Base-by-base conservation (phyloP, 176 grass and related monocot species). In the Eragrostis curvula region DNA sequence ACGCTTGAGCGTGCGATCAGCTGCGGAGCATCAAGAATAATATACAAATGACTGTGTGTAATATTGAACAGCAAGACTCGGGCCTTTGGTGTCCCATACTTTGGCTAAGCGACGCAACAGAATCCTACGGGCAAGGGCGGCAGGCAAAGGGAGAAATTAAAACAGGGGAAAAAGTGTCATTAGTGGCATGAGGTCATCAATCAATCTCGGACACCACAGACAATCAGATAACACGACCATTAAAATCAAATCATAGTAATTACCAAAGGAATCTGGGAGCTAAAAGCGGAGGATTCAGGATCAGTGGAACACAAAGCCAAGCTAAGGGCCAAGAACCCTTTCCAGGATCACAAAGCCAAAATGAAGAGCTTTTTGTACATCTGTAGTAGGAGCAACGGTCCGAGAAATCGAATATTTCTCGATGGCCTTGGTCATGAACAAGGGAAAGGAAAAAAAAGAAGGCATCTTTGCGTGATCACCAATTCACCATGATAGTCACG, bases 11-110 rank as follows among this genome's bases (percentile, higher is more conserved):
- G 77, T 51, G 74, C 46, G 46, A 75, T 82, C 45, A 79, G 43
- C 70, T 23, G 56, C 48, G 50, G 18, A 76, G 71, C 56, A 83
- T 87, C 60, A 14, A 18, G 69, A 90, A 83, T 87, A 90, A 79
- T 87, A 86, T 75, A 75, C 66, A 58, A 79, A 14, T 75, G 68
- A 79, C 74, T 42, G 61, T 74, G 10, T 21, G 16, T 68, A 7
- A 20, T 87, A 62, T 68, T 84, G 73, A 79, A 48, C 71, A 18
- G 65, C 56, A 82, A 82, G 78, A 20, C 80, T 82, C 78, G n/a
- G n/a, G 39, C 3, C 44, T 72, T 78, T 89, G n/a, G n/a, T 86
- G 21, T 60, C 72, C 78, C 56, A 71, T 50, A 39, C 43, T 14
- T 30, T 43, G 41, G 56, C 53, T 17, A 70, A 65, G 18, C 70